Percentiles rank a stretch among this genome's conserved stretches.
Evolutionary conservation across 2,329 filamentous ascomycete species (phyloP).

Genomic region (Cryphonectria nitschkei): DNA sequence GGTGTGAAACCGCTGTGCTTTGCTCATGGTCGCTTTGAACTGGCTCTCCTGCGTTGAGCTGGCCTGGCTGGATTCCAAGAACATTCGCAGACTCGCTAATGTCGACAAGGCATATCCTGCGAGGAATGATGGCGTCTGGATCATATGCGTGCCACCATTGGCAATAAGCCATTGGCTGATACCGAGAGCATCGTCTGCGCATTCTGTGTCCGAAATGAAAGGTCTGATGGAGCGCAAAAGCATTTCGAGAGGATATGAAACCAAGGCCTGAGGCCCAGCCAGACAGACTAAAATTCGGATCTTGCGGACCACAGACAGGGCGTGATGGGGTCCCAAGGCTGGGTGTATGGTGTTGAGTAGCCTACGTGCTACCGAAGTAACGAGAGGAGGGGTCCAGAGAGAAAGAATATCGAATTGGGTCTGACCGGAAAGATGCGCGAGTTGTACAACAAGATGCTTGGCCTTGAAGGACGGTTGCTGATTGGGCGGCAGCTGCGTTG

Average conservation of each 20-base stretch:
- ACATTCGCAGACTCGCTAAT: conserved; percentile 75
- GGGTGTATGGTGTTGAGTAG: conserved; percentile 81
- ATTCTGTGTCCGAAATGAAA: conserved; percentile 81
- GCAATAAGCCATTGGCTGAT: conserved; percentile 82
- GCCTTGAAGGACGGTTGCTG: conserved; percentile 88
- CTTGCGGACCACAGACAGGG: conserved; percentile 84
- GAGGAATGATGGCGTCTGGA: conserved; percentile 71
- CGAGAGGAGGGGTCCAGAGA: conserved; percentile 77
- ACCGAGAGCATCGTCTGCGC: conserved; percentile 87
- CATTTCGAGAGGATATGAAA: conserved; percentile 88
- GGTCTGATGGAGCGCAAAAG: conserved; percentile 77
- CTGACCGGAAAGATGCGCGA: conserved; percentile 77
- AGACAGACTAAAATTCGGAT: conserved; percentile 80
- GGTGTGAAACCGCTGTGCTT: conserved; percentile 72
- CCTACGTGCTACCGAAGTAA: conserved; percentile 74
- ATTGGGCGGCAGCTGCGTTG: conserved; percentile 68
- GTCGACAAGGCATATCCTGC: conserved; percentile 80
- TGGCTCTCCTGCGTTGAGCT: conserved; percentile 86
- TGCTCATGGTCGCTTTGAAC: conserved; percentile 75
- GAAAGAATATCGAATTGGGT: conserved; percentile 63
- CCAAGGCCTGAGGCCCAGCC: conserved; percentile 71
- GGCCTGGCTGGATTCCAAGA: conserved; percentile 74
- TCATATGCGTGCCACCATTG: conserved; percentile 67
- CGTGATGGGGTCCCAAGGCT: conserved; percentile 83
- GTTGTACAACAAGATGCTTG: conserved; percentile 73